Conservation (phyloP, 2,329 filamentous ascomycete species). For the Fusarium austroafricanum region DNA sequence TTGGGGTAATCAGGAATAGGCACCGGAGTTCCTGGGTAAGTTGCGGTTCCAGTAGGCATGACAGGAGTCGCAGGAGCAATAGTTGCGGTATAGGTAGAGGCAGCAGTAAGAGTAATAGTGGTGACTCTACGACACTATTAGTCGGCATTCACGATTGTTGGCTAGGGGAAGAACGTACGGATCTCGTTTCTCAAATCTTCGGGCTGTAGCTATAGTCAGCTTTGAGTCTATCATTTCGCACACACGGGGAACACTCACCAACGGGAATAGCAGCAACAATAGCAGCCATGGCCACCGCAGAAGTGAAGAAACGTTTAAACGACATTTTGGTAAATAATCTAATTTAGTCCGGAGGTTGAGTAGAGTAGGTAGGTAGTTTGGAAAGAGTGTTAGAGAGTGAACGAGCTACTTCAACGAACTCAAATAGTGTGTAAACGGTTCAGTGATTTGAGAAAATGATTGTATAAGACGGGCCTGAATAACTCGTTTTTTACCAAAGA, state of each 20-base stretch:
- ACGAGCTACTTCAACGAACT: slow-evolving; percentile 23
- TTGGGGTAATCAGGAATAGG: slow-evolving; percentile 1
- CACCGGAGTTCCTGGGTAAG: neutral
- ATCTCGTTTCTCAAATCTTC: slow-evolving; percentile 27
- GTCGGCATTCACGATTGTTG: neutral
- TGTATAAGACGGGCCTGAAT: slow-evolving; percentile 19
- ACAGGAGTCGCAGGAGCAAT: slow-evolving; percentile 19
- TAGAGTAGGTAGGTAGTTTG: neutral
- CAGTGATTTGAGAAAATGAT: slow-evolving; percentile 13
- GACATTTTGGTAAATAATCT: slow-evolving; percentile 31
- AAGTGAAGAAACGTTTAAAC: slow-evolving; percentile 38
- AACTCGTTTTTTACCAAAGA: slow-evolving; percentile 22
- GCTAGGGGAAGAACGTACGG: slow-evolving; percentile 17
- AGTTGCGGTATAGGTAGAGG: slow-evolving; percentile 36
- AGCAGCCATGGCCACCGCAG: slow-evolving; percentile 40
- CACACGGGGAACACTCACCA: slow-evolving; percentile 30
- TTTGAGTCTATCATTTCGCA: neutral
- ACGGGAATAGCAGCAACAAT: slow-evolving; percentile 40
- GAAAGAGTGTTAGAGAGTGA: slow-evolving; percentile 17
- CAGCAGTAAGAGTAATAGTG: slow-evolving; percentile 31
- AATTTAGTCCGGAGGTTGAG: neutral
- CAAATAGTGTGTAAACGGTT: slow-evolving; percentile 20
- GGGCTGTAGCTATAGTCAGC: slow-evolving; percentile 19
- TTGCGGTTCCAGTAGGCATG: slow-evolving; percentile 4
- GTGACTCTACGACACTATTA: slow-evolving; percentile 17